Evolutionary conservation across 306 rosid species (phyloP).

Genomic region (Vachellia pachyceras): DNA sequence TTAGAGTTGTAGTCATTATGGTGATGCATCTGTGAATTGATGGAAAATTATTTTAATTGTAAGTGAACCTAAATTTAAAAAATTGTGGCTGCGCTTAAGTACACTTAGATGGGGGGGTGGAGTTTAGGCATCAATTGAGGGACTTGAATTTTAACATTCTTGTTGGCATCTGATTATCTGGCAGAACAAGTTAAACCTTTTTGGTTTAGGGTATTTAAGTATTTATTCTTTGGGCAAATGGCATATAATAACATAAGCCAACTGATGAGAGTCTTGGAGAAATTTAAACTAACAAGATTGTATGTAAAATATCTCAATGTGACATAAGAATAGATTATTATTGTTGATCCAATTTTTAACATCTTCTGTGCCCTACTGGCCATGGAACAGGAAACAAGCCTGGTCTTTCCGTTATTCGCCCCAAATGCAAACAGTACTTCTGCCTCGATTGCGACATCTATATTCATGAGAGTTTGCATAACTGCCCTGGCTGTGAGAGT

Average conservation of each 20-base stretch:
- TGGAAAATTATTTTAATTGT: neutral
- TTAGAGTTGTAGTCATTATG: neutral
- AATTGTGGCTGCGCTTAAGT: neutral
- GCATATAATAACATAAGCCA: neutral
- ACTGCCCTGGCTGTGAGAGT: slow-evolving; percentile 97
- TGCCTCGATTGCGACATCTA: slow-evolving; percentile 94
- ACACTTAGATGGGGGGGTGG: neutral
- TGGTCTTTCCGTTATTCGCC: slow-evolving; percentile 73
- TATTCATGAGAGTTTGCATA: slow-evolving; percentile 92
- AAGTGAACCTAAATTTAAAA: neutral
- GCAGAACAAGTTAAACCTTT: slow-evolving; percentile 4
- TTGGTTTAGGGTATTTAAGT: too few species aligned
- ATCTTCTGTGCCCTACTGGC: slow-evolving; percentile 13
- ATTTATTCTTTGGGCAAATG: slow-evolving; percentile 3
- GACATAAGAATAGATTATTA: neutral
- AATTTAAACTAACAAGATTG: slow-evolving; percentile 16
- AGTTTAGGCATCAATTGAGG: neutral
- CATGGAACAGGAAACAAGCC: slow-evolving; percentile 75
- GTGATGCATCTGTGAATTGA: neutral
- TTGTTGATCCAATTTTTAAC: slow-evolving; percentile 10
- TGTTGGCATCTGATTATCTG: slow-evolving; percentile 21
- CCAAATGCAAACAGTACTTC: slow-evolving; percentile 85
- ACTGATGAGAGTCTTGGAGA: slow-evolving; percentile 24
- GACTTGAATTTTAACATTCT: slow-evolving; percentile 11
- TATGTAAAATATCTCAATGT: slow-evolving; percentile 15